These are phyloP conservation scores for Takashimella koratensis DNA, from an alignment of 1,284 basidiomycete species.

Conservation along the genomic window DNA sequence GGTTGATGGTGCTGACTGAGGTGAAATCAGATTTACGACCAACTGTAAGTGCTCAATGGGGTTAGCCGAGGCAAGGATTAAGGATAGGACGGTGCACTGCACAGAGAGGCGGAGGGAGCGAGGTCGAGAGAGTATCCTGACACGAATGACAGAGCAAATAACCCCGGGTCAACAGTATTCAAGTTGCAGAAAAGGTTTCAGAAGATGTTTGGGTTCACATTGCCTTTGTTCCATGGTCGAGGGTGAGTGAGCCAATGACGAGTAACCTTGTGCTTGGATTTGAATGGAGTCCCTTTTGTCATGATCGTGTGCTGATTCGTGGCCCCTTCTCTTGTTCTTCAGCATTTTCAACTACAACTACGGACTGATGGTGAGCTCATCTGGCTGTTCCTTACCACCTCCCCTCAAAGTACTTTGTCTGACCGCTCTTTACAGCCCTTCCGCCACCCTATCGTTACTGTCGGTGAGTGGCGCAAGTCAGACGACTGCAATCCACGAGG, in stretches of 20 bases:
- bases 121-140: too few species aligned
- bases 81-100: too few species aligned
- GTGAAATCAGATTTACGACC: conserved; percentile 74
- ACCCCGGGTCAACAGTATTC: conserved; percentile 85
- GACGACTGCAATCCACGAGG: too few species aligned
- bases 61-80: too few species aligned
- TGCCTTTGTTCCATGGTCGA: conserved; percentile 91
- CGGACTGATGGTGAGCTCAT: conserved; percentile 45
- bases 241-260: conserved; percentile 47
- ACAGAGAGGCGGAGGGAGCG: too few species aligned
- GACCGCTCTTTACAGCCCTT: conserved; percentile 62
- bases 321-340: background rate
- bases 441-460: conserved; percentile 87
- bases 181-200: conserved; percentile 86
- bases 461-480: conserved; percentile 83
- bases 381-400: too few species aligned
- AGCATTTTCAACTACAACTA: conserved; percentile 63
- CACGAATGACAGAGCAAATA: conserved; percentile 69
- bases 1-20: background rate
- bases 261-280: background rate
- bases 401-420: too few species aligned
- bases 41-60: conserved; percentile 60
- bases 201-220: conserved; percentile 85
- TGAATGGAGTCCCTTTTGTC: too few species aligned
- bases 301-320: background rate